Evolutionary conservation across 371 early-diverging fungal species (phyloP).

Genomic region (Mucor piriformis): DNA sequence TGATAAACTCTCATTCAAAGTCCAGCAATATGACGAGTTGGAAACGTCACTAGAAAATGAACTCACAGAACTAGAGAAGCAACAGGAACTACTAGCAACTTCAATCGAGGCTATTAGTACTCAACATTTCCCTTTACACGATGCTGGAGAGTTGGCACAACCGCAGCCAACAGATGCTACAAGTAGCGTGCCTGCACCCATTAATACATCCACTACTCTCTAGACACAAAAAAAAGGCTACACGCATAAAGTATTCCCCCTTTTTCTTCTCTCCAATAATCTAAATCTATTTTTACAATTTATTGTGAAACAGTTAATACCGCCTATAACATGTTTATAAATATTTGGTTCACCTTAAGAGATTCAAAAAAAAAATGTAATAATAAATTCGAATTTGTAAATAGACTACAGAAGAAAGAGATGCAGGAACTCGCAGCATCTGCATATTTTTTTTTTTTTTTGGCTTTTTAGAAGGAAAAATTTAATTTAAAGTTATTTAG

Average conservation of each 20-base stretch:
- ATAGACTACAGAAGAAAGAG: no score
- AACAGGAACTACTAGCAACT: slow-evolving; percentile 50
- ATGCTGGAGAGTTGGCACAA: background rate
- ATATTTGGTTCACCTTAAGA: background rate
- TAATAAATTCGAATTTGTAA: no score
- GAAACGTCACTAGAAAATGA: slow-evolving; percentile 84
- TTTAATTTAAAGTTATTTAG: no score
- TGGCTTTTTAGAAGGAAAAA: no score
- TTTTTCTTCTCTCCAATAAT: background rate
- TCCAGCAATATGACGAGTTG: slow-evolving; percentile 90
- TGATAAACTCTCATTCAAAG: slow-evolving; percentile 83
- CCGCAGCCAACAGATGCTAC: background rate
- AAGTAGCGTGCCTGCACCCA: background rate
- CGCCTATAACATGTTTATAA: background rate
- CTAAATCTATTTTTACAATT: background rate
- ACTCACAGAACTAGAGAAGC: slow-evolving; percentile 81
- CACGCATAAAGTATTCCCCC: background rate
- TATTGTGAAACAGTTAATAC: background rate
- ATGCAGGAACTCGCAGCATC: no score
- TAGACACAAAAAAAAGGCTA: background rate
- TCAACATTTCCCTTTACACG: slow-evolving; percentile 10
- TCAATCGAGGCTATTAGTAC: slow-evolving; percentile 35
- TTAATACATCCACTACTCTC: background rate
- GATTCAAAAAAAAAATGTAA: background rate
- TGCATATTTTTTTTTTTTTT: no score